Base-by-base conservation (phyloP, 805 yeast genomes). In the Candida ascalaphidarum region DNA sequence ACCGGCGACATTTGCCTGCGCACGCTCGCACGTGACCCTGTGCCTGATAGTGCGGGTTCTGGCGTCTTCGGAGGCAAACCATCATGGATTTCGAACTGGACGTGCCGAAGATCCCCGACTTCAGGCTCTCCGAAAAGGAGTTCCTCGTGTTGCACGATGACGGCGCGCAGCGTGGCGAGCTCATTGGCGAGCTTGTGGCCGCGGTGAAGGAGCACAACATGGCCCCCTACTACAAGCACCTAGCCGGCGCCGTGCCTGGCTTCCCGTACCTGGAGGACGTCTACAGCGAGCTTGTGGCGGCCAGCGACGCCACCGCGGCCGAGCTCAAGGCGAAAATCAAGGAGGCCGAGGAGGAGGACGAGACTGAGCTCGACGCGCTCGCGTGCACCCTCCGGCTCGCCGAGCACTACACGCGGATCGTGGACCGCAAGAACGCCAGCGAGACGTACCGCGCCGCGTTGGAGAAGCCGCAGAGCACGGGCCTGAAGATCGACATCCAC, bases 401-500 rank as follows among this genome's bases (percentile, higher is more conserved):
- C 20, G 94, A 88, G 50, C 84, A 78, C 56, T 89, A 84, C 54
- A 77, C 96, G 9, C 64, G 66, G 35, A 82, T 86, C 44, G 89
- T 95, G 36, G 96, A 89, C 53, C 71, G 75, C 38, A 58, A 63
- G 19, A 78, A 81, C 41, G 89, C 95, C 6, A 58, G 71, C 23
- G 56, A 63, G 19, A 74, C 84, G 1, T 67, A 82, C 43, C 68
- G 74, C 34, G 80, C 77, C 46, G 86, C 95, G 2, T 65, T 77
- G 34, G 86, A 79, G 27, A 60, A 79, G 41, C 77, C 95, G 0
- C 89, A 89, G 22, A 78, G 89, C 17, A 74, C 94, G 0, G 97
- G 97, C 5, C 66, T 83, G 19, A 89, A 89, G 54, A 89, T 92
- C 48, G 98, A 92, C 51, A 71, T 86, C 28, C 61, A 75, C 34